Evolutionary conservation across 2,329 filamentous ascomycete species (phyloP).

Genomic region (Mariannaea sp.): DNA sequence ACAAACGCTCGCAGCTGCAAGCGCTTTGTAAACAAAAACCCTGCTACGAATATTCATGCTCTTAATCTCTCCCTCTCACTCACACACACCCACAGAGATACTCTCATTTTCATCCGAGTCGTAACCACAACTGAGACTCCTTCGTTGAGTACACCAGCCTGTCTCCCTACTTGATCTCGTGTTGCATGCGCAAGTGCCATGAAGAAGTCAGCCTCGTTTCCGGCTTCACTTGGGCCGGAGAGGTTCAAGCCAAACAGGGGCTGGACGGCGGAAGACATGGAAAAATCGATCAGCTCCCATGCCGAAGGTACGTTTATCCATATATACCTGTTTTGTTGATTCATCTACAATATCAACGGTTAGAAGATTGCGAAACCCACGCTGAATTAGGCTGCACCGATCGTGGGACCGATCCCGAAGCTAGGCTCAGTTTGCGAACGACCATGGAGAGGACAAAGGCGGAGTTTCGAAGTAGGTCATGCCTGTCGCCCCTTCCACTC

Average conservation of each 20-base stretch:
- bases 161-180: background rate
- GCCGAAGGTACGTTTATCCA: background rate
- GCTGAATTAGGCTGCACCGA: background rate
- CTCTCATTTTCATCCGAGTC: background rate
- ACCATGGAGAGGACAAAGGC: constrained; percentile 17
- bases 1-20: constrained; percentile 2
- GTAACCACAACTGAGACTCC: background rate
- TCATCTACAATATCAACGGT: background rate
- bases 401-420: background rate
- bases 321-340: no score
- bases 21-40: background rate
- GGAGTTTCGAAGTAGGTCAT: constrained; percentile 16
- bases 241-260: background rate
- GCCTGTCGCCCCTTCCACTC: no score
- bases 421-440: background rate
- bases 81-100: background rate
- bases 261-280: background rate
- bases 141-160: no score
- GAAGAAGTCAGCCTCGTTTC: constrained; percentile 16
- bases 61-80: background rate
- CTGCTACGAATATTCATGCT: no score
- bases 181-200: background rate
- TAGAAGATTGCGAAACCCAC: background rate
- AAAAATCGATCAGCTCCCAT: background rate
- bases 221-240: background rate